Conservation (phyloP, 208 protist species). For the Leishmania tarentolae region DNA sequence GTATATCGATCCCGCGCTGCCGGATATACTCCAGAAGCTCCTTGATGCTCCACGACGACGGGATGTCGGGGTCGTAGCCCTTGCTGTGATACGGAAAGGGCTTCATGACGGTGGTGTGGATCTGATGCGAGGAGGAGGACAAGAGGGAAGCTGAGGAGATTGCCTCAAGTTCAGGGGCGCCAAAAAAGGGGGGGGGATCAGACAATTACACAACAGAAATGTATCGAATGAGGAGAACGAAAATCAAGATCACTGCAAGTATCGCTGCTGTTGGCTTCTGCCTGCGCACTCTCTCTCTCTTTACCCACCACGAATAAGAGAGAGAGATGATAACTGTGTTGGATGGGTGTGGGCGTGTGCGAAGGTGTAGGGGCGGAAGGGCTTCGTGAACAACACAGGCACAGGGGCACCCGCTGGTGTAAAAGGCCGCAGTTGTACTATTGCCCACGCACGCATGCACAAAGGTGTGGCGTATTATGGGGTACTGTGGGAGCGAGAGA, state of each 20-base stretch:
- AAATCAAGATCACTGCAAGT: background rate
- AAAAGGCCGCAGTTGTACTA: background rate
- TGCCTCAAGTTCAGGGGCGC: background rate
- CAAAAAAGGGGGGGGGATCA: too few relatives aligned
- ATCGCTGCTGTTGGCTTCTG: background rate
- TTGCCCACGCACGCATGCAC: background rate
- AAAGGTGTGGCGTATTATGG: background rate
- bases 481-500: background rate
- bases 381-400: background rate
- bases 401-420: background rate
- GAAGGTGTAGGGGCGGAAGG: background rate
- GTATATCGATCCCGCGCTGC: constrained; percentile 35
- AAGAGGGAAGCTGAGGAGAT: background rate
- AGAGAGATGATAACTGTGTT: background rate
- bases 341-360: background rate
- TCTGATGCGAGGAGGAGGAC: background rate
- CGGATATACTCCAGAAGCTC: constrained; percentile 43
- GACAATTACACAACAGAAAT: background rate
- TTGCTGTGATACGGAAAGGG: constrained; percentile 4
- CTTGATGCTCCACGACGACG: constrained; percentile 46
- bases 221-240: background rate
- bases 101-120: background rate
- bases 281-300: background rate
- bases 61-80: constrained; percentile 39
- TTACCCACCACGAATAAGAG: background rate